Percentiles rank a stretch among this genome's conserved stretches.
Conservation (phyloP, 192 early-diverging fungal species). For the Spizellomyces punctatus region DNA sequence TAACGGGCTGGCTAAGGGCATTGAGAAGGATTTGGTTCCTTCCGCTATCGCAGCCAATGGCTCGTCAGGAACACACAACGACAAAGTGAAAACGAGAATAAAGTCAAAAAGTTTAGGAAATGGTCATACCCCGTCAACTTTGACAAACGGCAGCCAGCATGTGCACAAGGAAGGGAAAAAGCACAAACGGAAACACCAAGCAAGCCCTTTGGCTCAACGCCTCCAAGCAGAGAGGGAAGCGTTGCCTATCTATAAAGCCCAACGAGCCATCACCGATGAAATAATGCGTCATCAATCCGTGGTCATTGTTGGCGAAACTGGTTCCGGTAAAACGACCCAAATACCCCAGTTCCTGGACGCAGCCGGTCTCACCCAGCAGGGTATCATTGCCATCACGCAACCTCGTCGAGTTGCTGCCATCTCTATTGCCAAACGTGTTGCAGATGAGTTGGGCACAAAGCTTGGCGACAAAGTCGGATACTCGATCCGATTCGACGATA, state of each 20-base stretch:
- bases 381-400: conserved; percentile 57
- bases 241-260: conserved; percentile 34
- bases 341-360: conserved; percentile 94
- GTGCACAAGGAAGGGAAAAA: too few relatives aligned
- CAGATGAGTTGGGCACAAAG: conserved; percentile 48
- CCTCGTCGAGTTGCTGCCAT: conserved; percentile 59
- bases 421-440: conserved; percentile 62
- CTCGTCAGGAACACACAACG: too few relatives aligned
- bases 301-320: conserved; percentile 80
- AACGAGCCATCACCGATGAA: conserved; percentile 41
- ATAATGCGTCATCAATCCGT: conserved; percentile 50
- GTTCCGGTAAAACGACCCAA: conserved; percentile 84
- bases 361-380: conserved; percentile 49
- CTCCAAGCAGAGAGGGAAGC: conserved; percentile 12
- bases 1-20: too few relatives aligned
- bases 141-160: too few relatives aligned
- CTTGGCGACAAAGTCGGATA: conserved; percentile 80
- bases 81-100: too few relatives aligned
- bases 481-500: conserved; percentile 94
- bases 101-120: too few relatives aligned
- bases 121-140: too few relatives aligned
- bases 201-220: not conserved
- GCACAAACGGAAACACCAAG: too few relatives aligned
- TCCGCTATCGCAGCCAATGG: too few relatives aligned
- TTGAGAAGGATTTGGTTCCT: too few relatives aligned